Conservation (phyloP, 2,329 filamentous ascomycete genomes). For the Xylariaceae sp. region DNA sequence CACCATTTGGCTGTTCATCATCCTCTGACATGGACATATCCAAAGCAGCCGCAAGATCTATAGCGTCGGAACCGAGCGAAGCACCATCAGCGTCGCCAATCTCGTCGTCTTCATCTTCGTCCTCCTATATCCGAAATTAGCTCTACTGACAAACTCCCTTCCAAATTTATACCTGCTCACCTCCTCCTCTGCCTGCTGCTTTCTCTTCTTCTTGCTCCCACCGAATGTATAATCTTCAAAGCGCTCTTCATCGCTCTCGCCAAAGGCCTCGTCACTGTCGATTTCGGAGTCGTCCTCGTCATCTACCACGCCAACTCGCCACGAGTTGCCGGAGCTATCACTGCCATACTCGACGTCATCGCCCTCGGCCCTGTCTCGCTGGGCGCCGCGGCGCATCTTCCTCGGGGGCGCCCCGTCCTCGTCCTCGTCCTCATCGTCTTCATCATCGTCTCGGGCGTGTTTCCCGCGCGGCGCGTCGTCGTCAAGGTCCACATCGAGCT, state of each 20-base stretch:
- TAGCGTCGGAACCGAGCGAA: slow-evolving; percentile 64
- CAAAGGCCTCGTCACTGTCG: slow-evolving; percentile 80
- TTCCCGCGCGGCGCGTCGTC: slow-evolving; percentile 43
- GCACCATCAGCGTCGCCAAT: slow-evolving; percentile 63
- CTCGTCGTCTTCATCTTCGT: slow-evolving; percentile 62
- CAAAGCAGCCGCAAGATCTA: slow-evolving; percentile 62
- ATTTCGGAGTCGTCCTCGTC: slow-evolving; percentile 69
- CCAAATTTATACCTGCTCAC: slow-evolving; percentile 43
- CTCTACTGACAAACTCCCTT: background rate
- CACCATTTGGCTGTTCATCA: slow-evolving; percentile 56
- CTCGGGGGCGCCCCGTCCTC: slow-evolving; percentile 62
- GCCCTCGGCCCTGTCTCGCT: slow-evolving; percentile 53
- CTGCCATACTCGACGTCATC: slow-evolving; percentile 74
- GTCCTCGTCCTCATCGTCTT: slow-evolving; percentile 63
- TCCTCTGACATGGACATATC: slow-evolving; percentile 54
- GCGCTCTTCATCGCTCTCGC: slow-evolving; percentile 83
- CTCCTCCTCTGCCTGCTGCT: slow-evolving; percentile 55
- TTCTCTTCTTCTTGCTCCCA: slow-evolving; percentile 49
- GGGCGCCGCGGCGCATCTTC: slow-evolving; percentile 50
- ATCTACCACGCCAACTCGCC: slow-evolving; percentile 73
- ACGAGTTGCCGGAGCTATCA: slow-evolving; percentile 85
- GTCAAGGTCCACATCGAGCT: slow-evolving; percentile 52
- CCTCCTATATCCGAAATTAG: slow-evolving; percentile 47
- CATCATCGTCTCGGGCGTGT: slow-evolving; percentile 51
- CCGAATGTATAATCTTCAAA: slow-evolving; percentile 75